A percentile compares a stretch with the other conserved stretches of the same genome.
phyloP scores from a whole-genome alignment of 371 early-diverging fungal species.

The Zancudomyces culisetae region DNA sequence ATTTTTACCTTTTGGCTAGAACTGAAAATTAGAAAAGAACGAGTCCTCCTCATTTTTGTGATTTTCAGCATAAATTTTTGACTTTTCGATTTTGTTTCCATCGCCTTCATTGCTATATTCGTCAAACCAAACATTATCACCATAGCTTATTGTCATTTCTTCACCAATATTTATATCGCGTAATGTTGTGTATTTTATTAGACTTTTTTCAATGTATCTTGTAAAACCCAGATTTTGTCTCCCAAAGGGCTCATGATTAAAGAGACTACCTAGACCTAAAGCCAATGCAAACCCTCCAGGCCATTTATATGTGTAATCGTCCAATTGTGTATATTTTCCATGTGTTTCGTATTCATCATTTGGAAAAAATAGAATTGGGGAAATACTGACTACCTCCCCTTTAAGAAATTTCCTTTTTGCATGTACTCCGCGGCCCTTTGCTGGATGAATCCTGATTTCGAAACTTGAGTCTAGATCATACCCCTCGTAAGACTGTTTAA shows the following conservation, averaged over 20 bases:
- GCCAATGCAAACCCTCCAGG: constrained; percentile 38
- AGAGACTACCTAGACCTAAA: constrained; percentile 47
- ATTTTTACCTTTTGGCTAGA: not conserved
- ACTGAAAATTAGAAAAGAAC: not conserved
- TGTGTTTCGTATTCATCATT: constrained; percentile 33
- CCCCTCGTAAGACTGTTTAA: no score
- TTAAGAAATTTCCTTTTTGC: constrained; percentile 20
- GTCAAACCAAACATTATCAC: constrained; percentile 45
- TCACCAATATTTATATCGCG: constrained; percentile 32
- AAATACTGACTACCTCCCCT: constrained; percentile 34
- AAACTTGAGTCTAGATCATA: no score
- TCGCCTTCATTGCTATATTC: constrained; percentile 4
- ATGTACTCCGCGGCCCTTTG: constrained; percentile 40
- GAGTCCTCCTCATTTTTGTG: not conserved
- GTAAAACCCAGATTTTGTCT: constrained; percentile 36
- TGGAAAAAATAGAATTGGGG: constrained; percentile 36
- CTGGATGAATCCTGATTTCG: constrained; percentile 27
- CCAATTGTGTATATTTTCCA: constrained; percentile 36
- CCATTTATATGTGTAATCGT: constrained; percentile 53
- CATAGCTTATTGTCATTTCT: constrained; percentile 49
- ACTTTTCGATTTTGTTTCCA: not conserved
- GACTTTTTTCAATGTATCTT: constrained; percentile 29
- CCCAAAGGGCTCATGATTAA: constrained; percentile 34
- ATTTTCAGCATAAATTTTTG: not conserved
- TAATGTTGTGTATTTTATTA: constrained; percentile 37